Base-by-base conservation (phyloP, 129 eudicot genomes). In the Flaveria bidentis region DNA sequence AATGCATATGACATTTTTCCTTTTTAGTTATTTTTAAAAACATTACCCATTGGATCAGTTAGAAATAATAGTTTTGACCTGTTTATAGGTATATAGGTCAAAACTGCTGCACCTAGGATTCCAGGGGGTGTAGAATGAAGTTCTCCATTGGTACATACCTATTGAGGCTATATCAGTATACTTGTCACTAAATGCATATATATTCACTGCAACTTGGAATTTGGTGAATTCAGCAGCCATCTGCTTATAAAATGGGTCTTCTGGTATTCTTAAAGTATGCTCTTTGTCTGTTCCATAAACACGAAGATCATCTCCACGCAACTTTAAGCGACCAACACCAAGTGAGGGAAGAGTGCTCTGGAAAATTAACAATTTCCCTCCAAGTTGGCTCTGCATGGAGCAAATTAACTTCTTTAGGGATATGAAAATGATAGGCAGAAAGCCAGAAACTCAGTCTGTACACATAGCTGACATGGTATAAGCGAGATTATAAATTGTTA, bases 201-300 rank as follows among this genome's bases (percentile, higher is more conserved):
- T 83, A 86, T 94, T 94, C 20, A 89, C 90, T 8, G 93, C 89
- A 77, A 94, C 91, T 76, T 94, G 99, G 74, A 80, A 85, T 80
- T 91, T 94, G 20, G 99, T 88, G 67, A 91, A 89, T 87, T 94
- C 99, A 71, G 99, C 99, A 71, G 99, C 99, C 99, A 91, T 94
- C 78, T 91, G 99, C 75, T 94, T 94, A 76, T 91, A 94, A 69
- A 94, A 94, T 36, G 99, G 92, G 80, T 94, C 99, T 78, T 94
- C 99, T 41, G 99, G 96, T 78, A 91, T 78, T 83, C 97, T 88
- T 65, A 89, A 61, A n/a, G 86, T 65, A 80, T 94, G 89, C 85
- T 94, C 99, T 66, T 91, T 94, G 80, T 94, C 99, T 13, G 97
- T 89, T 83, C 99, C 99, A 87, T 89, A 91, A 81, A 87, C 87